Evolutionary conservation across 306 rosid species (phyloP).

Genomic region (Vigna mungo): DNA sequence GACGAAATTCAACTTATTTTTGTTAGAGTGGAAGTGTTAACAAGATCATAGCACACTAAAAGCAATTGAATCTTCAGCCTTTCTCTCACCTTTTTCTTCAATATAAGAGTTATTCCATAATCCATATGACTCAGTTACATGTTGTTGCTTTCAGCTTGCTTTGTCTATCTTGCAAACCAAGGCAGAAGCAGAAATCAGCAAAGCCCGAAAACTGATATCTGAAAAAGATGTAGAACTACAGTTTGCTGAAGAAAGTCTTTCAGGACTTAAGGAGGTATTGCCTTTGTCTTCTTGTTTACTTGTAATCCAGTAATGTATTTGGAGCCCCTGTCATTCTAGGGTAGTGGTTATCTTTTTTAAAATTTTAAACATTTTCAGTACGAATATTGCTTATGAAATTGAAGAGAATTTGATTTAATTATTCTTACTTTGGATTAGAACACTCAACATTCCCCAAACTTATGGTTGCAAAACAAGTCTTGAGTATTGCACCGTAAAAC

Average conservation of each 20-base stretch:
- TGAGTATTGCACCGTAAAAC: slow-evolving; percentile 25
- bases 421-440: slow-evolving; percentile 13
- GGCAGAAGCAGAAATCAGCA: slow-evolving; percentile 77
- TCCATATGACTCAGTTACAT: slow-evolving; percentile 32
- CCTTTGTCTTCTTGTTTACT: slow-evolving; percentile 45
- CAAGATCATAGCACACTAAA: slow-evolving; percentile 24
- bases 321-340: slow-evolving; percentile 38
- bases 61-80: slow-evolving; percentile 15
- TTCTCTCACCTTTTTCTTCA: slow-evolving; percentile 3
- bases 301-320: slow-evolving; percentile 32
- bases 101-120: slow-evolving; percentile 22
- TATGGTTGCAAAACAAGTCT: slow-evolving; percentile 7
- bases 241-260: slow-evolving; percentile 82
- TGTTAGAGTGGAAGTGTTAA: slow-evolving; percentile 6
- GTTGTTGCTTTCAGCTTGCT: slow-evolving; percentile 65
- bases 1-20: not conserved
- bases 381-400: slow-evolving; percentile 21
- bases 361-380: slow-evolving; percentile 14
- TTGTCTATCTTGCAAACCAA: slow-evolving; percentile 80
- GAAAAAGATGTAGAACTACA: slow-evolving; percentile 80
- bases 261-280: slow-evolving; percentile 85
- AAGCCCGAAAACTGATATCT: slow-evolving; percentile 68
- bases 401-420: slow-evolving; percentile 11
- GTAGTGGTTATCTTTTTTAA: slow-evolving; percentile 3
- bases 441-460: slow-evolving; percentile 18